Base-by-base conservation (phyloP, 768 basidiomycete species). In the Macrocybe gigantea region DNA sequence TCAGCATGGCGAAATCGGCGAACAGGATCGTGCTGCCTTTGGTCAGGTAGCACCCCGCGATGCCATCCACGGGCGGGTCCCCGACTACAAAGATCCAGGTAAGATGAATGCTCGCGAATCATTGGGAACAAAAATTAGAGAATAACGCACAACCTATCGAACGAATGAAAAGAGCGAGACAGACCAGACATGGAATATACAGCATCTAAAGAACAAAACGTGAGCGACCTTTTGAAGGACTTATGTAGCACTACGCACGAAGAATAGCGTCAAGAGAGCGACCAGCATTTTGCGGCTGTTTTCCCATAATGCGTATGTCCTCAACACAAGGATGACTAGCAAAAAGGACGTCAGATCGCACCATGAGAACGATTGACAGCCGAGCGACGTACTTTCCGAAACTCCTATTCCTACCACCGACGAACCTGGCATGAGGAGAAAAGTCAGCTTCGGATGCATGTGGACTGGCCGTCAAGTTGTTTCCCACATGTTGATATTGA, bases 271-370 rank as follows among this genome's bases (percentile, higher is more conserved):
- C 9, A 47, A 6, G 6, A 53, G 11, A 5, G 49, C 37, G 0
- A 50, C 41, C 1, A 53, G 41, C 5, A 53, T 14, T 30, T 33
- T 37, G 11, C 52, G 41, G 32, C 44, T 53, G 30, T 50, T 53
- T 38, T 45, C 49, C 33, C 41, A 53, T 3, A 53, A 33, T 14
- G 48, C 52, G 22, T 49, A 49, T 5, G 52, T 53, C 5, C 52
- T 44, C 12, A 53, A 31, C 7, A 53, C 31, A 36, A 53, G 44
- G n/a, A 53, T 53, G 13, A 42, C 52, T 53, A 22, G 4, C 22
- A 4, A 14, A 13, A 15, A 38, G 1, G 34, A 15, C 5, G 31
- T 33, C 32, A 30, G 36, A 14, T 41, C 29, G 32, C 12, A 10
- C 34, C 10, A 11, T 7, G n/a, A 33, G 30, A 13, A 41, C 31